Evolutionary conservation across 257 asterid genomes (phyloP).

Genomic region (Solanum phureja): DNA sequence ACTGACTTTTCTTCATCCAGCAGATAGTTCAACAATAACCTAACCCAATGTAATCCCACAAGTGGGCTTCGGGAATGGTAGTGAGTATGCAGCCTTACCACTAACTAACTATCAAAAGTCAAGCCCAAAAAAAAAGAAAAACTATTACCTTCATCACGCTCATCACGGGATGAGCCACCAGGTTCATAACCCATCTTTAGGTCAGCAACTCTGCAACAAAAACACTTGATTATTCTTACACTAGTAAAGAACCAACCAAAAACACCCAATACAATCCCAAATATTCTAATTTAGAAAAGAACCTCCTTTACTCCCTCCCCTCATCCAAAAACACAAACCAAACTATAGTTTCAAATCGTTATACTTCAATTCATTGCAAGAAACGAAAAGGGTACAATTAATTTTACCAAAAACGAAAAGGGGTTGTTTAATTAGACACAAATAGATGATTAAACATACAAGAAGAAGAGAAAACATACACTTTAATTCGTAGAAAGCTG

Average conservation of each 20-base stretch:
- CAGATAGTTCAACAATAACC: neutral
- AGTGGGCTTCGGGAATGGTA: neutral
- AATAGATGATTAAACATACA: neutral
- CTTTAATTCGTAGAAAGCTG: neutral
- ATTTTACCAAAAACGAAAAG: neutral
- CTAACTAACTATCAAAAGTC: neutral
- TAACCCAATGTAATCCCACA: neutral
- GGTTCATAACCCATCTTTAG: constrained; percentile 25
- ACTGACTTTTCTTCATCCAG: neutral
- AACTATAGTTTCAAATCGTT: neutral
- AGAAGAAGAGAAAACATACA: neutral
- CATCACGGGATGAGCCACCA: constrained; percentile 26
- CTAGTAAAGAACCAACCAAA: neutral
- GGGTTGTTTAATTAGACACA: neutral
- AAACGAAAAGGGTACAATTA: neutral
- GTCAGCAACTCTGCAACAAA: constrained; percentile 11
- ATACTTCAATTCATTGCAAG: neutral
- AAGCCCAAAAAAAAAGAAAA: neutral
- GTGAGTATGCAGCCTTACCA: neutral
- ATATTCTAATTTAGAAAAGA: neutral
- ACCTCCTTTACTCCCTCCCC: neutral
- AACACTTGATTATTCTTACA: neutral
- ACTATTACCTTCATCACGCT: constrained; percentile 32
- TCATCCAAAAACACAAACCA: neutral
- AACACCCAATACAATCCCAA: neutral